Percentiles rank a stretch among this genome's conserved stretches.
phyloP scores from a whole-genome alignment of 2,329 filamentous ascomycete genomes.

The Xylogone sp. region DNA sequence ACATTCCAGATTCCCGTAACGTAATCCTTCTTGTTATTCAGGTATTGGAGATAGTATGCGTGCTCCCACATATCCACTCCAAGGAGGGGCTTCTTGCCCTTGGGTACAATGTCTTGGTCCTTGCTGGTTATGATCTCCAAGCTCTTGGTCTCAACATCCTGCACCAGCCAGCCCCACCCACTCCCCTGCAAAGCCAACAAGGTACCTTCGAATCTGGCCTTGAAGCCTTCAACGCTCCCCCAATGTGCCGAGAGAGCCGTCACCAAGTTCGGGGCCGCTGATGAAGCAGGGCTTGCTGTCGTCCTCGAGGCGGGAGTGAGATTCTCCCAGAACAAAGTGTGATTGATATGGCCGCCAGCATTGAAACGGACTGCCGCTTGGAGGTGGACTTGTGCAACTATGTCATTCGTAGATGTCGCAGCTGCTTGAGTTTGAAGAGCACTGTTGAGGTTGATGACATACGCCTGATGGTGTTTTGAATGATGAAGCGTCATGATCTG shows the following conservation, averaged over 20 bases:
- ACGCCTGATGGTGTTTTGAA: slow-evolving; percentile 74
- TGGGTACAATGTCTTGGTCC: slow-evolving; percentile 76
- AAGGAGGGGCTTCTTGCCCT: slow-evolving; percentile 63
- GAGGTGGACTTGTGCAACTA: slow-evolving; percentile 62
- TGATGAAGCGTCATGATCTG: slow-evolving; percentile 83
- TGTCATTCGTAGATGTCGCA: slow-evolving; percentile 53
- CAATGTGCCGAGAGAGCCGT: slow-evolving; percentile 61
- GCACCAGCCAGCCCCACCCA: slow-evolving; percentile 85
- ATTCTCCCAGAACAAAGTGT: slow-evolving; percentile 89
- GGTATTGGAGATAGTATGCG: slow-evolving; percentile 83
- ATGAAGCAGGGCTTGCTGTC: slow-evolving; percentile 49
- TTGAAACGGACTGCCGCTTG: slow-evolving; percentile 78
- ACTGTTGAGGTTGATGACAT: slow-evolving; percentile 71
- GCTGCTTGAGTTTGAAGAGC: slow-evolving; percentile 57
- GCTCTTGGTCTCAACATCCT: slow-evolving; percentile 51
- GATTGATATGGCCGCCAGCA: slow-evolving; percentile 90
- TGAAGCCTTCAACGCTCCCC: slow-evolving; percentile 65
- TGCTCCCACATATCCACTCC: slow-evolving; percentile 94
- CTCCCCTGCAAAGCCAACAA: slow-evolving; percentile 75
- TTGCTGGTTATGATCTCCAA: slow-evolving; percentile 77
- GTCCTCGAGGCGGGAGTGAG: slow-evolving; percentile 57
- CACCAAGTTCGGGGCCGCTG: slow-evolving; percentile 50
- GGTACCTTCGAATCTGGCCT: slow-evolving; percentile 59
- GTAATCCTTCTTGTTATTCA: slow-evolving; percentile 72
- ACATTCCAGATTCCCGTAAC: slow-evolving; percentile 75